Conservation (phyloP, 306 rosid genomes). For the Cucurbita pepo region DNA sequence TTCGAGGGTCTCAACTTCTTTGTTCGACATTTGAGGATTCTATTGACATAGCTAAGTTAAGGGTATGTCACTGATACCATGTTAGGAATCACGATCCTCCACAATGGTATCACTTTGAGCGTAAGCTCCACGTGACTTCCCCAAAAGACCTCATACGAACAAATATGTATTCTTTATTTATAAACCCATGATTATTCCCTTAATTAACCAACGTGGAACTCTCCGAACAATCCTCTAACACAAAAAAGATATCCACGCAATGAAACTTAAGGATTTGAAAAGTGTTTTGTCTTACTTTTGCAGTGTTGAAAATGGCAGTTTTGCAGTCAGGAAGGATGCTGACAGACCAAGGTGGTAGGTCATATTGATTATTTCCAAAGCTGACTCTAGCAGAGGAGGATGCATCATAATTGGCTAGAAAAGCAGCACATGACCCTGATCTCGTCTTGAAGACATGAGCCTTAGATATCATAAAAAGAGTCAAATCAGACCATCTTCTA, state of each 20-base stretch:
- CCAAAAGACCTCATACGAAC: too few species aligned
- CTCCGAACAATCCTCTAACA: too few species aligned
- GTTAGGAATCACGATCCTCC: too few species aligned
- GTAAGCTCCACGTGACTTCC: too few species aligned
- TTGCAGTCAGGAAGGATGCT: constrained; percentile 94
- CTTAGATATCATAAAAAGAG: constrained; percentile 20
- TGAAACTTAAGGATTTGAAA: background rate
- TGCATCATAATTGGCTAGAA: constrained; percentile 69
- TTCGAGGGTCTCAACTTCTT: too few species aligned
- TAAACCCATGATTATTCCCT: too few species aligned
- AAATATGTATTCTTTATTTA: too few species aligned
- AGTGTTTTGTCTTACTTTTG: constrained; percentile 42
- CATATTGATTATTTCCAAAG: constrained; percentile 48
- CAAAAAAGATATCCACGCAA: background rate
- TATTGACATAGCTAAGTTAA: too few species aligned
- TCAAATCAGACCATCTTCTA: background rate
- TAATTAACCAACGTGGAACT: too few species aligned
- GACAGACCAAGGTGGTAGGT: constrained; percentile 83
- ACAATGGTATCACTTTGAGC: too few species aligned
- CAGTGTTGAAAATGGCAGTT: constrained; percentile 68
- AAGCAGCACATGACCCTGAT: constrained; percentile 58
- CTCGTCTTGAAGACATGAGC: constrained; percentile 52
- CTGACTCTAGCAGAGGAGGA: constrained; percentile 28
- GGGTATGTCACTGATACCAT: too few species aligned
- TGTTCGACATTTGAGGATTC: too few species aligned